Conservation (phyloP, 306 rosid species). For the Inga oerstediana region DNA sequence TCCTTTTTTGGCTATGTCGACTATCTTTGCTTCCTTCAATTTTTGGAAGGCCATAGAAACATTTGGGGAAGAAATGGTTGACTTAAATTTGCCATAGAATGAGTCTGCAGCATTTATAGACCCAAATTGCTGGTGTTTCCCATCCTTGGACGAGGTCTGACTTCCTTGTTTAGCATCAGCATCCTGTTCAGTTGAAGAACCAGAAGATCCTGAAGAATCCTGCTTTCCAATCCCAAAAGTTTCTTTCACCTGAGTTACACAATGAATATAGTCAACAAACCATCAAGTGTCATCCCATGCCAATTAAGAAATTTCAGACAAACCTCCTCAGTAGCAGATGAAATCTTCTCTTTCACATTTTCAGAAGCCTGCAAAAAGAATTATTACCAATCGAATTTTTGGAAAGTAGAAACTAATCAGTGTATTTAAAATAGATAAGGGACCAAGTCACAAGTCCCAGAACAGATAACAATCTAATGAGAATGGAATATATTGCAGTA, state of each 20-base stretch:
- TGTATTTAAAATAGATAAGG: slow-evolving; percentile 26
- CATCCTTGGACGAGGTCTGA: slow-evolving; percentile 50
- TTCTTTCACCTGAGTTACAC: slow-evolving; percentile 70
- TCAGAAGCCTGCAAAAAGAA: slow-evolving; percentile 65
- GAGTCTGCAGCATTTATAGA: slow-evolving; percentile 61
- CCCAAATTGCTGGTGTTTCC: slow-evolving; percentile 45
- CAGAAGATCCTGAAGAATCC: slow-evolving; percentile 57
- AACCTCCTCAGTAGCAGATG: slow-evolving; percentile 89
- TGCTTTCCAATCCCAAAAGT: slow-evolving; percentile 71
- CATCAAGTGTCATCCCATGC: not conserved
- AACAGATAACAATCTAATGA: slow-evolving; percentile 19
- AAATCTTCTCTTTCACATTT: slow-evolving; percentile 80
- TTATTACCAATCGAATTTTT: slow-evolving; percentile 1
- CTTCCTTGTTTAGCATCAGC: slow-evolving; percentile 51
- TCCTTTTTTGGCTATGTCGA: slow-evolving; percentile 74
- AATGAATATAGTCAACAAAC: slow-evolving; percentile 26
- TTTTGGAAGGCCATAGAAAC: slow-evolving; percentile 69
- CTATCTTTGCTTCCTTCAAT: slow-evolving; percentile 69
- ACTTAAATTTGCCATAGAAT: slow-evolving; percentile 70
- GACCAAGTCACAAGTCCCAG: slow-evolving; percentile 11
- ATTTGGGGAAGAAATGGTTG: slow-evolving; percentile 59
- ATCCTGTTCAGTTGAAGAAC: slow-evolving; percentile 52
- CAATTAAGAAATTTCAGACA: slow-evolving; percentile 32
- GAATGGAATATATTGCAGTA: not conserved
- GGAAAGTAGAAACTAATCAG: slow-evolving; percentile 14